Percentiles rank a stretch among this genome's conserved stretches.
Evolutionary conservation across 2,329 filamentous ascomycete species (phyloP).

Genomic region (Penicillium sp.): DNA sequence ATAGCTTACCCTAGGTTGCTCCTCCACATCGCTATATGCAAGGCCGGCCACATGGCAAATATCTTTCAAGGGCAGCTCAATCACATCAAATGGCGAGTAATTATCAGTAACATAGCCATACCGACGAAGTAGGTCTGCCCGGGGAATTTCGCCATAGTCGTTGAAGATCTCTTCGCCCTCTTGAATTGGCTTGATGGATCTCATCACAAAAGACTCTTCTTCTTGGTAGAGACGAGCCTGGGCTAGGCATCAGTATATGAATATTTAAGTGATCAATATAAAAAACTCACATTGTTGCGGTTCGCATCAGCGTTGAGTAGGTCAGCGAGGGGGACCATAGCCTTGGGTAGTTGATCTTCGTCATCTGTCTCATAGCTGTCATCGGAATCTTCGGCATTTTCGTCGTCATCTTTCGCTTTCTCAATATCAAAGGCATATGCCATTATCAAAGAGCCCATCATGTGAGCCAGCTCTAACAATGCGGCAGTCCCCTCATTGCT

Average conservation of each 20-base stretch:
- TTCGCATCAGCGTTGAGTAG: conserved; percentile 83
- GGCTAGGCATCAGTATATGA: not conserved
- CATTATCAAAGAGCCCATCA: conserved; percentile 86
- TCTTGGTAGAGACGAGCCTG: conserved; percentile 58
- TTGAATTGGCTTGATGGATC: conserved; percentile 60
- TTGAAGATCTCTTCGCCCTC: conserved; percentile 76
- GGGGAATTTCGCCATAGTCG: conserved; percentile 79
- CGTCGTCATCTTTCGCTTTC: conserved; percentile 52
- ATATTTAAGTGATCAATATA: no score
- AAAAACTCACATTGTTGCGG: conserved; percentile 61
- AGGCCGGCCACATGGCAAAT: conserved; percentile 45
- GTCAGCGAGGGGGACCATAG: conserved; percentile 87
- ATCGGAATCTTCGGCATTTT: conserved; percentile 47
- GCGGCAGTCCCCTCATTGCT: conserved; percentile 40
- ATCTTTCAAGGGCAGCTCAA: conserved; percentile 63
- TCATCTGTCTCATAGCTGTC: conserved; percentile 54
- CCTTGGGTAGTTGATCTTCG: conserved; percentile 62
- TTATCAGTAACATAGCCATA: conserved; percentile 82
- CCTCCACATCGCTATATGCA: conserved; percentile 23
- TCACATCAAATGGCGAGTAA: conserved; percentile 74
- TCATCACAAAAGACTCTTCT: conserved; percentile 60
- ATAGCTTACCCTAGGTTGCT: conserved; percentile 30
- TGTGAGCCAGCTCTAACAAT: conserved; percentile 58
- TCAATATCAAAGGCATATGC: conserved; percentile 84
- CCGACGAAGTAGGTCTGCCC: conserved; percentile 72